Conservation (phyloP, 108 stramenopile genomes). For the Stephanodiscus triporus region DNA sequence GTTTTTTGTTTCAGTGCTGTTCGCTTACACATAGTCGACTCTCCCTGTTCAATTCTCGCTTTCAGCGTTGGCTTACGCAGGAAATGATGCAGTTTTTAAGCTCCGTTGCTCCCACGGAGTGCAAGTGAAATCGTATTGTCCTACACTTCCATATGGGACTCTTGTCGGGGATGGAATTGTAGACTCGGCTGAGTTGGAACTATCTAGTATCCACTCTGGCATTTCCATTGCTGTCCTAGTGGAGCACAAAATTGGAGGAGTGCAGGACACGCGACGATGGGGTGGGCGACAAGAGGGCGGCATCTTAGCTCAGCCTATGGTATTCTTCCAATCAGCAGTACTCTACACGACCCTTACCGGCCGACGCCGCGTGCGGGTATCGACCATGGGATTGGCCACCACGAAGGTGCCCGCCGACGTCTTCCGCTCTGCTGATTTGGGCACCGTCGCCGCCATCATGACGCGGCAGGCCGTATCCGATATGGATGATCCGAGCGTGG, state of each 20-base stretch:
- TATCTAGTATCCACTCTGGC: constrained; percentile 62
- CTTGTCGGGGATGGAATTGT: constrained; percentile 37
- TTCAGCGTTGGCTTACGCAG: constrained; percentile 40
- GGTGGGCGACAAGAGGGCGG: constrained; percentile 22
- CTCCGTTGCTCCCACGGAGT: constrained; percentile 77
- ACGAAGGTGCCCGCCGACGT: constrained; percentile 49
- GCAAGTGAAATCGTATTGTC: constrained; percentile 60
- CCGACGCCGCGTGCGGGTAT: constrained; percentile 76
- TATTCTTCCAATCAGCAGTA: constrained; percentile 79
- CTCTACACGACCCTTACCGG: constrained; percentile 80
- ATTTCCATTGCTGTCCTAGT: constrained; percentile 70
- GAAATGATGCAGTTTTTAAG: constrained; percentile 81
- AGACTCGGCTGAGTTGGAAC: constrained; percentile 68
- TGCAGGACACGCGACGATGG: constrained; percentile 38
- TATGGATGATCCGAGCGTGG: constrained; percentile 31
- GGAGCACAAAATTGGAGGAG: constrained; percentile 79
- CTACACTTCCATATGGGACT: constrained; percentile 34
- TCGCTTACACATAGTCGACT: constrained; percentile 10
- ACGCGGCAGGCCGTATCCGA: constrained; percentile 57
- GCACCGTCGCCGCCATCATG: constrained; percentile 54
- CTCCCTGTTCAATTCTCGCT: constrained; percentile 28
- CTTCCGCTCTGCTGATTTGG: constrained; percentile 67
- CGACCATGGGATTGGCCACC: constrained; percentile 71
- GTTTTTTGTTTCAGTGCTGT: neutral
- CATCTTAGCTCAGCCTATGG: constrained; percentile 37